These are phyloP conservation scores for Pezicula neosporulosa DNA, from an alignment of 2,329 filamentous ascomycete species.

Conservation along the genomic window DNA sequence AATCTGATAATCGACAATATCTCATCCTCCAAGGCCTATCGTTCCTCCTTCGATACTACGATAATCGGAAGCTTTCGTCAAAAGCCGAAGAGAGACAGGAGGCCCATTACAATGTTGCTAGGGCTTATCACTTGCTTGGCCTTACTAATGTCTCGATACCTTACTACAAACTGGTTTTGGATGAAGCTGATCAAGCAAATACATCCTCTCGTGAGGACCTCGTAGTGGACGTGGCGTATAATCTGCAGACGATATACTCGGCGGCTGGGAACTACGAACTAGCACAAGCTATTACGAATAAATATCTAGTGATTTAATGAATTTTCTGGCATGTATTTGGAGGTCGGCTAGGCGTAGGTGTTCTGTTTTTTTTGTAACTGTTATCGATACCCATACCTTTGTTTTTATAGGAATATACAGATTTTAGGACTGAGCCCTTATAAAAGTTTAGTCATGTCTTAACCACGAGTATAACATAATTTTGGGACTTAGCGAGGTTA, in stretches of 20 bases:
- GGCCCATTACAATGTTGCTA: slow-evolving; percentile 76
- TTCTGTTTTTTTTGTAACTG: too few relatives aligned
- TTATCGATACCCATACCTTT: too few relatives aligned
- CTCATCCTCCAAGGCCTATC: slow-evolving; percentile 80
- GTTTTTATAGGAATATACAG: too few relatives aligned
- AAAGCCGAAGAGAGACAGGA: slow-evolving; percentile 57
- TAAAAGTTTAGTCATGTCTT: too few relatives aligned
- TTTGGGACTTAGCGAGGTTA: too few relatives aligned
- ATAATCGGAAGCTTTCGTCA: slow-evolving; percentile 42
- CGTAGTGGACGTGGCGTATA: slow-evolving; percentile 69
- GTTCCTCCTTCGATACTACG: slow-evolving; percentile 75
- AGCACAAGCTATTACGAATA: slow-evolving; percentile 57
- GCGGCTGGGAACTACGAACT: slow-evolving; percentile 59
- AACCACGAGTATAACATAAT: too few relatives aligned
- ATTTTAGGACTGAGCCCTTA: too few relatives aligned
- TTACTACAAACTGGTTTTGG: slow-evolving; percentile 57
- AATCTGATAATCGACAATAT: slow-evolving; percentile 86
- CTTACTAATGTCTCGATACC: slow-evolving; percentile 68
- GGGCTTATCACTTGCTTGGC: slow-evolving; percentile 73
- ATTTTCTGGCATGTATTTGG: background rate
- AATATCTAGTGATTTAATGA: slow-evolving; percentile 42
- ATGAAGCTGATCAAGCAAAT: slow-evolving; percentile 29
- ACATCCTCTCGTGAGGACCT: slow-evolving; percentile 48
- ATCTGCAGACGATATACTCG: slow-evolving; percentile 65
- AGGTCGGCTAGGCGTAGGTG: too few relatives aligned